Evolutionary conservation across 768 basidiomycete genomes (phyloP).

Genomic region (Trametes maxima): DNA sequence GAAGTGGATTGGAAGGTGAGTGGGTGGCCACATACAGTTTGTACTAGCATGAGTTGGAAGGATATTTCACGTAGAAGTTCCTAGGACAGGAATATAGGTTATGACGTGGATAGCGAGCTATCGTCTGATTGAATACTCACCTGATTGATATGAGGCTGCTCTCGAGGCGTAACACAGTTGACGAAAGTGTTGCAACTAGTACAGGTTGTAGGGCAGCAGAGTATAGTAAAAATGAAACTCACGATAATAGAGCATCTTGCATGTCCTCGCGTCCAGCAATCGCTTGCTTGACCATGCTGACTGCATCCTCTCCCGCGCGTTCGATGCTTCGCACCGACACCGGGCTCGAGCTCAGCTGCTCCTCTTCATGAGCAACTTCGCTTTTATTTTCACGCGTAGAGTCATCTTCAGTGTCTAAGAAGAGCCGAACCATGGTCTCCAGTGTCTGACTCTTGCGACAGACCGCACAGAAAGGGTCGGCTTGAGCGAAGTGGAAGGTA

Average conservation of each 20-base stretch:
- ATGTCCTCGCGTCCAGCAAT: constrained; percentile 9
- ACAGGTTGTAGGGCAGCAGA: neutral
- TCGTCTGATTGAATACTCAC: neutral
- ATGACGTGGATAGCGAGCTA: neutral
- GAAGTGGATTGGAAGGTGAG: neutral
- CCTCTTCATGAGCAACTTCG: neutral
- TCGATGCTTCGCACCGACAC: constrained; percentile 17
- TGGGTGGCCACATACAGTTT: constrained; percentile 1
- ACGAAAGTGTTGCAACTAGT: constrained; percentile 22
- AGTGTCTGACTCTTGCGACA: constrained; percentile 25
- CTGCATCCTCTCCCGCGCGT: constrained; percentile 10
- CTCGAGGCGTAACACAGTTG: constrained; percentile 16
- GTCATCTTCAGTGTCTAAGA: constrained; percentile 10
- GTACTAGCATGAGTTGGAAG: constrained; percentile 15
- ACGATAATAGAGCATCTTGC: constrained; percentile 15
- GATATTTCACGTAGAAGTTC: constrained; percentile 12
- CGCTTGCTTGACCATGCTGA: constrained; percentile 6
- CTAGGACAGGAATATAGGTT: neutral
- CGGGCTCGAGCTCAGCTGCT: constrained; percentile 8
- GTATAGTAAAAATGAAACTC: neutral
- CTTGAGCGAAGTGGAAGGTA: constrained; percentile 26
- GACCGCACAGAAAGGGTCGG: constrained; percentile 21
- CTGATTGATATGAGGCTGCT: constrained; percentile 14
- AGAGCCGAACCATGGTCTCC: constrained; percentile 26
- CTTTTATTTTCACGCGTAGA: neutral